Evolutionary conservation across 1,284 basidiomycete species (phyloP).

Genomic region (Sporisorium iseilematis-ciliati): DNA sequence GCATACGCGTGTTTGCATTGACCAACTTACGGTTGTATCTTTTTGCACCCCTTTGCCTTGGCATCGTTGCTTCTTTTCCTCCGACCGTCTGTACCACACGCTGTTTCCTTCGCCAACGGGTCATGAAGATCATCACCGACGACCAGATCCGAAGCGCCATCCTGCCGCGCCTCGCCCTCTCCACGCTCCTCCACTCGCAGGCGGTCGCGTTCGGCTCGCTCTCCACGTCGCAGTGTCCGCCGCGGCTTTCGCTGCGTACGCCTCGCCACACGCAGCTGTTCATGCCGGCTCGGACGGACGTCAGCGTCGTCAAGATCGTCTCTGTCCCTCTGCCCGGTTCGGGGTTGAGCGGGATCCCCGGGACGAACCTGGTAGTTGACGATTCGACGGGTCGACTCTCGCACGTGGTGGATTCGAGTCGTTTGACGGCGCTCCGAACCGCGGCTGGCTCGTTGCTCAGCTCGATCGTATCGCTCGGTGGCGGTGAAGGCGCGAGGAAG

Average conservation of each 20-base stretch:
- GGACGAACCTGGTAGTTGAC: slow-evolving; percentile 23
- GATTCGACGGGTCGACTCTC: slow-evolving; percentile 5
- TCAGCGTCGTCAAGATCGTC: slow-evolving; percentile 31
- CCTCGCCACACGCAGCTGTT: slow-evolving; percentile 31
- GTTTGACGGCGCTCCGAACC: slow-evolving; percentile 24
- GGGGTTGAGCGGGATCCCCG: slow-evolving; percentile 8
- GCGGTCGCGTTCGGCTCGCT: slow-evolving; percentile 15
- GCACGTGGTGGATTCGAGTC: slow-evolving; percentile 22
- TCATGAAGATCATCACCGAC: slow-evolving; percentile 9
- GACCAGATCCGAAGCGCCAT: background rate
- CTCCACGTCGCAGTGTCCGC: slow-evolving; percentile 20
- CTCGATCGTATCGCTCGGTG: slow-evolving; percentile 10
- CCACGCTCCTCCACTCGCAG: slow-evolving; percentile 13
- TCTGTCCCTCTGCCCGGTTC: slow-evolving; percentile 8
- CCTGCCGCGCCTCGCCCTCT: background rate
- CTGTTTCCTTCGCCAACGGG: no score
- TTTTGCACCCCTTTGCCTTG: no score
- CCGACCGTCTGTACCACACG: no score
- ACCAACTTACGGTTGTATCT: no score
- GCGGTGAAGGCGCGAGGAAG: background rate
- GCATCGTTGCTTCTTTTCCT: no score
- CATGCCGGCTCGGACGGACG: slow-evolving; percentile 29
- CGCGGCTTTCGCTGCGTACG: slow-evolving; percentile 8
- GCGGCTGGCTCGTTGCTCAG: slow-evolving; percentile 27
- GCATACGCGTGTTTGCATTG: no score